phyloP scores from a whole-genome alignment of 768 basidiomycete species.

The Mrakia hoshinonis region DNA sequence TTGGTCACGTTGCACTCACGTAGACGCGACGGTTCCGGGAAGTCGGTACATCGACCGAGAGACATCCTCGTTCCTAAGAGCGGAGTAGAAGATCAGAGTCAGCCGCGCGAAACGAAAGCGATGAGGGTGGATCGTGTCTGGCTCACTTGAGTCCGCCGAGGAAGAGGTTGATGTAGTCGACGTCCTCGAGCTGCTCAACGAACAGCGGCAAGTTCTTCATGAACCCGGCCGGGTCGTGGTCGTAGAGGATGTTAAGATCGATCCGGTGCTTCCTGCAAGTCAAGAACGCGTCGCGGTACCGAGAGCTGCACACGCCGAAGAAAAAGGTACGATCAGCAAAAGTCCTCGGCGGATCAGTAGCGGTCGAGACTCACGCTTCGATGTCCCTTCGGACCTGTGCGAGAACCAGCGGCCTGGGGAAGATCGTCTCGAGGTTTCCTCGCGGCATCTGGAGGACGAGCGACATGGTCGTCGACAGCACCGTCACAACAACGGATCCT shows the following conservation, averaged over 20 bases:
- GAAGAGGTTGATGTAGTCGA: constrained; percentile 88
- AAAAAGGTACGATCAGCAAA: background rate
- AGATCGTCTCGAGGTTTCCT: constrained; percentile 92
- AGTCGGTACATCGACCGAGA: constrained; percentile 36
- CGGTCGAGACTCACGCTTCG: constrained; percentile 51
- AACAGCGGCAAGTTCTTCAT: constrained; percentile 56
- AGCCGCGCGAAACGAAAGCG: background rate
- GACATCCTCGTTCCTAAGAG: constrained; percentile 37
- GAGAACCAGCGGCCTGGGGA: constrained; percentile 83
- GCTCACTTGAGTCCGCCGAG: constrained; percentile 70
- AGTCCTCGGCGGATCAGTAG: constrained; percentile 8
- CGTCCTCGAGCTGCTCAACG: constrained; percentile 74
- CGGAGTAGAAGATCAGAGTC: too few relatives aligned
- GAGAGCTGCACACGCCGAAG: constrained; percentile 52
- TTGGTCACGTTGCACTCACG: background rate
- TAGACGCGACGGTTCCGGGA: background rate
- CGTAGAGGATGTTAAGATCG: constrained; percentile 78
- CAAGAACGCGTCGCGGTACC: constrained; percentile 78
- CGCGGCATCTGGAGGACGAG: constrained; percentile 94
- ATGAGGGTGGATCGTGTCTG: background rate
- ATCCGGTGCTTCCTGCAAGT: constrained; percentile 89
- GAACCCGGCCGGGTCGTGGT: constrained; percentile 65
- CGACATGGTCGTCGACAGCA: constrained; percentile 77
- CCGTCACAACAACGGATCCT: constrained; percentile 78
- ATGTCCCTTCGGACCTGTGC: constrained; percentile 70